These are phyloP conservation scores for Dactylellina cionopaga DNA, from an alignment of 2,329 filamentous ascomycete genomes.

Conservation along the genomic window DNA sequence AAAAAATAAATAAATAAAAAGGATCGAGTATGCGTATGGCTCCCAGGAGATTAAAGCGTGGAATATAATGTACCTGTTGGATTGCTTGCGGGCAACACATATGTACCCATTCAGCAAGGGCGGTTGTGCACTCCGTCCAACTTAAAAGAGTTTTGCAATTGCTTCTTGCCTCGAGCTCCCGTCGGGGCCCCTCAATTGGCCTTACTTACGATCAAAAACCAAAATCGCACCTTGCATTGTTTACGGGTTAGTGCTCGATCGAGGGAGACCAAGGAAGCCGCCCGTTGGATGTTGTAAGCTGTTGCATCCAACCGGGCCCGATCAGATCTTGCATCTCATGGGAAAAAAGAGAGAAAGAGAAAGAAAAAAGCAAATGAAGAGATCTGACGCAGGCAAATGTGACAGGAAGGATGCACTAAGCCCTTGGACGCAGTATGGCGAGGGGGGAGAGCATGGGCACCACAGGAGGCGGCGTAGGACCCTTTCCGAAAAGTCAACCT, in stretches of 20 bases:
- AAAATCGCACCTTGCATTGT: slow-evolving; percentile 4
- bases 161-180: slow-evolving; percentile 19
- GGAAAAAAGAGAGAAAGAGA: no score
- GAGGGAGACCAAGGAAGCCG: slow-evolving; percentile 13
- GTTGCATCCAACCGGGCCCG: slow-evolving; percentile 1
- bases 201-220: background rate
- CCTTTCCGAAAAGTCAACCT: no score
- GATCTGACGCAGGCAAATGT: slow-evolving; percentile 5
- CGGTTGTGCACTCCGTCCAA: slow-evolving; percentile 29
- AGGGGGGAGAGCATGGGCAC: slow-evolving; percentile 9
- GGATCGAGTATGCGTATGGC: no score
- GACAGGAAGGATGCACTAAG: slow-evolving; percentile 22
- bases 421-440: slow-evolving; percentile 21
- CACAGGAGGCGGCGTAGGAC: slow-evolving; percentile 15
- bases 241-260: slow-evolving; percentile 2
- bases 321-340: slow-evolving; percentile 1
- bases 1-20: background rate
- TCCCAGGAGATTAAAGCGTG: no score
- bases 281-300: slow-evolving; percentile 30
- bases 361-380: slow-evolving; percentile 12
- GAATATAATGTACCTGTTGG: no score
- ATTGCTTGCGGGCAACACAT: slow-evolving; percentile 38
- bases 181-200: slow-evolving; percentile 21
- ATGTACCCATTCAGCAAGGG: slow-evolving; percentile 41
- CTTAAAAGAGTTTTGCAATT: slow-evolving; percentile 6